Evolutionary conservation across 2,329 filamentous ascomycete genomes (phyloP).

Genomic region (Byssothecium circinans): DNA sequence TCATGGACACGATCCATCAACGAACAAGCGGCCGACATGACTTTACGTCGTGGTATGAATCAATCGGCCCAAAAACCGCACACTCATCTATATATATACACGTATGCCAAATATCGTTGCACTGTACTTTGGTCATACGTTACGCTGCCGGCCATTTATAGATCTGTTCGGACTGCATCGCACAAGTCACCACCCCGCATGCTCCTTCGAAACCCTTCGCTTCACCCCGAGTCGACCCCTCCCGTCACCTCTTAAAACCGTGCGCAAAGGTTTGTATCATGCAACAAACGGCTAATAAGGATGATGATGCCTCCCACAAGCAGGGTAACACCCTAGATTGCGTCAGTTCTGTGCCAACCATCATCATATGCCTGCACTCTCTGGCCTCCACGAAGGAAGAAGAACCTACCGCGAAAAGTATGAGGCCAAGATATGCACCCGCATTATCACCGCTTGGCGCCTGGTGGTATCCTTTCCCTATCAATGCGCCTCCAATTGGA

Average conservation of each 20-base stretch:
- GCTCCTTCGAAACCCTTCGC: constrained; percentile 38
- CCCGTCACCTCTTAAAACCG: background rate
- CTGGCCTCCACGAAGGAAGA: background rate
- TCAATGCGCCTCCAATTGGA: constrained; percentile 63
- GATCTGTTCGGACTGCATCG: background rate
- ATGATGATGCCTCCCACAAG: constrained; percentile 7
- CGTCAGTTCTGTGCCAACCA: background rate
- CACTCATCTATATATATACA: background rate
- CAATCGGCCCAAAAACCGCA: background rate
- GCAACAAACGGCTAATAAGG: constrained; percentile 5
- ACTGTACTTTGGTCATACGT: background rate
- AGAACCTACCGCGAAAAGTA: constrained; percentile 30
- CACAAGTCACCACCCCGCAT: background rate
- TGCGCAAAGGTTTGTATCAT: constrained; percentile 3
- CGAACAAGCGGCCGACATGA: no score
- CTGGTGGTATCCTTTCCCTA: constrained; percentile 9
- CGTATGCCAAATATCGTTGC: background rate
- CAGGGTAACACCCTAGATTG: constrained; percentile 7
- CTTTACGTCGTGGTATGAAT: no score
- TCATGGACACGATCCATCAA: no score
- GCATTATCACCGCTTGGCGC: constrained; percentile 4
- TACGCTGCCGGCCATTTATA: background rate
- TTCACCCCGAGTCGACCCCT: constrained; percentile 36
- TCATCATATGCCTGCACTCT: background rate
- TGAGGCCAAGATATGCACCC: constrained; percentile 24